These are phyloP conservation scores for Cynanchum wilfordii DNA, from an alignment of 257 asterid species.

Conservation along the genomic window DNA sequence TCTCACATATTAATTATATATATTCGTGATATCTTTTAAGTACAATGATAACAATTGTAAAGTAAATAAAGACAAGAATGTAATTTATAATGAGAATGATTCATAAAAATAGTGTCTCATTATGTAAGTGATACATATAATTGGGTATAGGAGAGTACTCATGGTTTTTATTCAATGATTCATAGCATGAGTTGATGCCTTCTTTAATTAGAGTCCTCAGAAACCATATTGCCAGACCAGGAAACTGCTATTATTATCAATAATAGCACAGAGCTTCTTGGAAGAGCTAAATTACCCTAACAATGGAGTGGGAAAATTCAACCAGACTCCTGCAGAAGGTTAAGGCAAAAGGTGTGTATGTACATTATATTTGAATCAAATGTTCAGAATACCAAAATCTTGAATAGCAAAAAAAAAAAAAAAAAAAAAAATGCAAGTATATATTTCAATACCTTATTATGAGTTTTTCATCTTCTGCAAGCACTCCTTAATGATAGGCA, in stretches of 20 bases:
- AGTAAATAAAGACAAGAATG: no score
- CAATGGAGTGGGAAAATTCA: background rate
- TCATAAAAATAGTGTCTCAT: no score
- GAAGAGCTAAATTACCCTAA: background rate
- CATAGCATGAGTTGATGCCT: background rate
- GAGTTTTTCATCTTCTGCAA: slow-evolving; percentile 21
- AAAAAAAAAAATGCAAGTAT: background rate
- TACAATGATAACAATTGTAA: no score
- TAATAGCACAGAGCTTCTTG: background rate
- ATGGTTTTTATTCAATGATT: background rate
- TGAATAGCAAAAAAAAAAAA: background rate
- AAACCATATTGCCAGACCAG: background rate
- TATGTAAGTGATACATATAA: no score
- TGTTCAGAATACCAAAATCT: background rate
- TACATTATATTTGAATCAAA: background rate
- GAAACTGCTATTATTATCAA: background rate
- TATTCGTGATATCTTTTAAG: no score
- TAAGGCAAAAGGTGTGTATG: background rate
- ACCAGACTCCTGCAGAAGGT: background rate
- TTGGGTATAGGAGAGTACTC: no score
- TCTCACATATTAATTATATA: no score
- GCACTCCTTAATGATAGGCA: slow-evolving; percentile 51
- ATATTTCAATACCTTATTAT: slow-evolving; percentile 12
- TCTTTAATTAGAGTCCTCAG: background rate
- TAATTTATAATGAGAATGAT: no score